These are phyloP conservation scores for Dendrostoma leiphaemia DNA, from an alignment of 2,329 filamentous ascomycete species.

Conservation along the genomic window DNA sequence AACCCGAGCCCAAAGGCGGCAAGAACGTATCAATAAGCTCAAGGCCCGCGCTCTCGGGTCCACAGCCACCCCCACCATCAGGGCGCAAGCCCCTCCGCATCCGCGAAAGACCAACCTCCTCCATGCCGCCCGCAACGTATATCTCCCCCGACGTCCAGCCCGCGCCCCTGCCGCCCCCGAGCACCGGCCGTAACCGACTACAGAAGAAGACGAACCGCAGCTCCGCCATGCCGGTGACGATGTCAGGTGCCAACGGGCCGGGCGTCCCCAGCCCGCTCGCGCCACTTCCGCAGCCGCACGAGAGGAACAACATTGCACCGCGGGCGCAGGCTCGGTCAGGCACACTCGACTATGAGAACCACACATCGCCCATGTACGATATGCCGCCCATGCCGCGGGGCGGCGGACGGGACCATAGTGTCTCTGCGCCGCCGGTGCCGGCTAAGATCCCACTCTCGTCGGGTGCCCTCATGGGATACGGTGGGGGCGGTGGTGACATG, in stretches of 20 bases:
- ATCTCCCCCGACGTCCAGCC: conserved; percentile 26
- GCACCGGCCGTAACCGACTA: conserved; percentile 55
- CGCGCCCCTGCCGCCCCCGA: conserved; percentile 30
- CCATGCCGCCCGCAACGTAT: conserved; percentile 28
- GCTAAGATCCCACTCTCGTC: conserved; percentile 66
- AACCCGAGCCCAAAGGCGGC: conserved; percentile 61
- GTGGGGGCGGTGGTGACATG: conserved; percentile 41
- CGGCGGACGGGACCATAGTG: conserved; percentile 29
- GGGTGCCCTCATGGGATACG: conserved; percentile 35
- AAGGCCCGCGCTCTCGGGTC: conserved; percentile 49
- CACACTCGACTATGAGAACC: conserved; percentile 57
- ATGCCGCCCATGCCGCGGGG: conserved; percentile 27
- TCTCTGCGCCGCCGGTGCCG: conserved; percentile 58
- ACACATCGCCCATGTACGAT: conserved; percentile 34
- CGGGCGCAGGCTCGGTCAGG: conserved; percentile 43
- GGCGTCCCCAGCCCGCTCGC: conserved; percentile 47
- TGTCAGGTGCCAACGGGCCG: conserved; percentile 30
- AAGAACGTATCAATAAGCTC: conserved; percentile 34
- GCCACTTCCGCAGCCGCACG: conserved; percentile 51
- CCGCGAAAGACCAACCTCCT: conserved; percentile 46
- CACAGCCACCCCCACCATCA: conserved; percentile 49
- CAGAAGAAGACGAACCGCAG: conserved; percentile 58
- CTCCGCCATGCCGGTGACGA: conserved; percentile 37
- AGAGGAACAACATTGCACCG: conserved; percentile 42
- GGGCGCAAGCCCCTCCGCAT: conserved; percentile 53